These are phyloP conservation scores for Leishmania martiniquensis DNA, from an alignment of 208 protist genomes.

Conservation along the genomic window DNA sequence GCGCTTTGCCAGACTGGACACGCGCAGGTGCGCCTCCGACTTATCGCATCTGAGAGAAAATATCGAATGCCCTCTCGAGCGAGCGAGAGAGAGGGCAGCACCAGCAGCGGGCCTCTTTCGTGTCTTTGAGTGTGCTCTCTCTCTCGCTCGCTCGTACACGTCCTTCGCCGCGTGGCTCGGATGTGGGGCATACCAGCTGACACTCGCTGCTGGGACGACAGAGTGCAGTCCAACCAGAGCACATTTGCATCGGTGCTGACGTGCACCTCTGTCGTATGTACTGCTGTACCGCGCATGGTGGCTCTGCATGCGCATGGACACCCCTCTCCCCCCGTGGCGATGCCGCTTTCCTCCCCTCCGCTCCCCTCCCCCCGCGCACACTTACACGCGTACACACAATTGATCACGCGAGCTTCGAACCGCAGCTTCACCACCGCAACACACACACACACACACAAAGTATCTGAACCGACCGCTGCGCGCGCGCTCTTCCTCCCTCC, in stretches of 20 bases:
- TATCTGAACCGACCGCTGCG: slow-evolving; percentile 3
- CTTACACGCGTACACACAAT: not conserved
- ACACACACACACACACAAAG: not conserved
- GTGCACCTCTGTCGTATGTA: too few species aligned
- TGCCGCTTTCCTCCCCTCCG: not conserved
- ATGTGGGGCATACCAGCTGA: not conserved
- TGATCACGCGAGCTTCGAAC: not conserved
- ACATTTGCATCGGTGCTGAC: too few species aligned
- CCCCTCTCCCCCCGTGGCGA: not conserved
- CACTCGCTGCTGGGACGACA: too few species aligned
- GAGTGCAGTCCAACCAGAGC: too few species aligned
- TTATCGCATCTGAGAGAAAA: not conserved
- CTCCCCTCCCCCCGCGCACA: not conserved
- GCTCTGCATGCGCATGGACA: not conserved
- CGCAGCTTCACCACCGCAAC: not conserved
- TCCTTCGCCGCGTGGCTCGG: not conserved
- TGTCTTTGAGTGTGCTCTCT: slow-evolving; percentile 11
- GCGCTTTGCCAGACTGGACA: not conserved
- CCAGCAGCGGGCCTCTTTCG: not conserved
- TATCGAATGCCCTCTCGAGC: not conserved
- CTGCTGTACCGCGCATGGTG: not conserved
- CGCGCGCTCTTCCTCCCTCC: not conserved
- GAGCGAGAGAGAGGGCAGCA: not conserved
- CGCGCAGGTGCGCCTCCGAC: not conserved
- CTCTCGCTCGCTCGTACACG: slow-evolving; percentile 3